phyloP scores from a whole-genome alignment of 176 grass and related monocot species.

The Poa pratensis region DNA sequence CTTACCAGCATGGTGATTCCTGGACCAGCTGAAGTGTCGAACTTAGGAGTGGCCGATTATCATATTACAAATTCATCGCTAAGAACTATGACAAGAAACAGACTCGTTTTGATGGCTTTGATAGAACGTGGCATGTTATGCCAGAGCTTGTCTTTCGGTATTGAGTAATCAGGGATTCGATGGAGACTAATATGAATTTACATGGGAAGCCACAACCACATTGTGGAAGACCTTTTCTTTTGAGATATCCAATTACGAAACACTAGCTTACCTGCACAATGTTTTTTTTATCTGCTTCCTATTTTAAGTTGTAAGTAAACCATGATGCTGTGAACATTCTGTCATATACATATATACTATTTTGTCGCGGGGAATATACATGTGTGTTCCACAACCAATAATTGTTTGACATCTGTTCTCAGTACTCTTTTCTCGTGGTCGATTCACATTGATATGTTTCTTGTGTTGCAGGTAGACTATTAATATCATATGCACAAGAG shows the following conservation, averaged over 20 bases:
- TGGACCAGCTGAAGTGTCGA: slow-evolving; percentile 1
- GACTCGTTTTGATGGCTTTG: background rate
- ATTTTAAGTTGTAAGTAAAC: background rate
- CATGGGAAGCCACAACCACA: slow-evolving; percentile 23
- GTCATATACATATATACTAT: background rate
- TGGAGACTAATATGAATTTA: background rate
- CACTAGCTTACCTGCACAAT: background rate
- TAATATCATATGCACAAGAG: slow-evolving; percentile 47
- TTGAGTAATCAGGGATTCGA: slow-evolving; percentile 10
- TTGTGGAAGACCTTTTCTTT: slow-evolving; percentile 13
- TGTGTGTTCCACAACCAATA: background rate
- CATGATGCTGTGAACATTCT: background rate
- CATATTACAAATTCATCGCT: background rate
- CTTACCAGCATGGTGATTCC: slow-evolving; percentile 6
- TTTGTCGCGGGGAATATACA: background rate
- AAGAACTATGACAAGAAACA: slow-evolving; percentile 18
- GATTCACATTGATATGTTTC: slow-evolving; percentile 26
- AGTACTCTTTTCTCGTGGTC: background rate
- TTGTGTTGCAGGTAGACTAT: slow-evolving; percentile 41
- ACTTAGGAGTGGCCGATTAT: slow-evolving; percentile 8
- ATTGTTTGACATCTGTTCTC: background rate
- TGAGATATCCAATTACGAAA: slow-evolving; percentile 19
- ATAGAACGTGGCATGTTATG: slow-evolving; percentile 28
- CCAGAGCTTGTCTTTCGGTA: background rate
- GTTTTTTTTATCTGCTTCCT: background rate